phyloP scores from a whole-genome alignment of 1,284 basidiomycete genomes.

The Leccinum subspadiceum region DNA sequence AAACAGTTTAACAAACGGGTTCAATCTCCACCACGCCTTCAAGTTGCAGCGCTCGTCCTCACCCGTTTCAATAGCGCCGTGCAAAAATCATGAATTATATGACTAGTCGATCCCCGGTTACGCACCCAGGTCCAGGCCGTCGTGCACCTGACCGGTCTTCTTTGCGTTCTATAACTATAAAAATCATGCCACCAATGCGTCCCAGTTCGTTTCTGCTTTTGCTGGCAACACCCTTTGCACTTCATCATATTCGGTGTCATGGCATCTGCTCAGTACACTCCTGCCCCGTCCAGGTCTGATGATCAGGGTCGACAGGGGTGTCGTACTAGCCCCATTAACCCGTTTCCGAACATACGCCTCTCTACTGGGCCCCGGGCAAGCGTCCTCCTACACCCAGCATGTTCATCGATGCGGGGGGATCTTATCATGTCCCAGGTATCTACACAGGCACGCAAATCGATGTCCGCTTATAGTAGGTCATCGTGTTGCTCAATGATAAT shows the following conservation, averaged over 20 bases:
- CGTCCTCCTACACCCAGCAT: neutral
- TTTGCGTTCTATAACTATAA: neutral
- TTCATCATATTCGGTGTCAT: neutral
- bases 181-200: neutral
- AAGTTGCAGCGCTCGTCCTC: neutral
- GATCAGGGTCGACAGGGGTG: neutral
- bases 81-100: no score
- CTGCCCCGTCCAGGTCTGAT: neutral
- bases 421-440: neutral
- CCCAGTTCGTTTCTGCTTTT: neutral
- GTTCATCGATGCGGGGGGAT: neutral
- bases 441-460: neutral
- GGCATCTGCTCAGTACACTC: neutral
- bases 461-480: neutral
- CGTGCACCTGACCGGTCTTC: neutral
- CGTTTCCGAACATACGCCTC: neutral
- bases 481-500: neutral
- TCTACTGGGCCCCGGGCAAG: neutral
- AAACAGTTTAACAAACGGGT: no score
- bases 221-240: neutral
- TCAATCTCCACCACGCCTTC: no score
- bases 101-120: neutral
- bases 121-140: neutral
- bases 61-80: neutral
- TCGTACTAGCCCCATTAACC: neutral